Evolutionary conservation across 73 alveolate genomes (phyloP).

Genomic region (Urostyla sp.): DNA sequence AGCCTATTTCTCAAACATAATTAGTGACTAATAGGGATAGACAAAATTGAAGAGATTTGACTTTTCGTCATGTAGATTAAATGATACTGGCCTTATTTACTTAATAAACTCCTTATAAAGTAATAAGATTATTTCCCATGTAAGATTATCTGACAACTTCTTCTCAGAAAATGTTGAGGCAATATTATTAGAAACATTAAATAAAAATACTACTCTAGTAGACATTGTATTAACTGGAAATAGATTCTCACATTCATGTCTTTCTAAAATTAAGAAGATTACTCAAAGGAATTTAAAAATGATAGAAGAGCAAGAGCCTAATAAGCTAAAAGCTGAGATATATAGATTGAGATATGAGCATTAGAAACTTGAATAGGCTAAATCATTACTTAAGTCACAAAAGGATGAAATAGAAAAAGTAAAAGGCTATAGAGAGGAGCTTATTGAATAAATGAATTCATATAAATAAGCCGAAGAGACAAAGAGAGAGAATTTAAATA

Average conservation of each 20-base stretch:
- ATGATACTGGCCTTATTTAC: slow-evolving; percentile 90
- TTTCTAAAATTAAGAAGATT: slow-evolving; percentile 86
- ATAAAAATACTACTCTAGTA: slow-evolving; percentile 86
- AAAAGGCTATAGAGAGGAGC: slow-evolving; percentile 78
- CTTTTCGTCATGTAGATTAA: slow-evolving; percentile 89
- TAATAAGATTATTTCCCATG: slow-evolving; percentile 81
- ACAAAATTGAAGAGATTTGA: slow-evolving; percentile 78
- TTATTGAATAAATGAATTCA: slow-evolving; percentile 82
- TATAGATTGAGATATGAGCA: slow-evolving; percentile 94
- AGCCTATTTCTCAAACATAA: slow-evolving; percentile 86
- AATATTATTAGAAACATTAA: slow-evolving; percentile 88
- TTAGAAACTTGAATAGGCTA: slow-evolving; percentile 89
- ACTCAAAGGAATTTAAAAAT: slow-evolving; percentile 79
- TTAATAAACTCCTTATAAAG: slow-evolving; percentile 83
- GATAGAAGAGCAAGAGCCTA: slow-evolving; percentile 92
- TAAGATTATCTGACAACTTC: slow-evolving; percentile 94
- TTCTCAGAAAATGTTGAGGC: slow-evolving; percentile 95
- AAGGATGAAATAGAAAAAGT: slow-evolving; percentile 85
- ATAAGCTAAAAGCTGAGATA: slow-evolving; percentile 90
- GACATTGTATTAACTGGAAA: slow-evolving; percentile 91
- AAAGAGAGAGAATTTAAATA: slow-evolving; percentile 81
- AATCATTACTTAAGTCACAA: slow-evolving; percentile 79
- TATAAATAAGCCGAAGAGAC: slow-evolving; percentile 79
- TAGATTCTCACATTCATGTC: slow-evolving; percentile 93
- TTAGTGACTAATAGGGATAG: slow-evolving; percentile 69